Conservation (phyloP, 345 rosid genomes). For the Mallotus nudiflorus region DNA sequence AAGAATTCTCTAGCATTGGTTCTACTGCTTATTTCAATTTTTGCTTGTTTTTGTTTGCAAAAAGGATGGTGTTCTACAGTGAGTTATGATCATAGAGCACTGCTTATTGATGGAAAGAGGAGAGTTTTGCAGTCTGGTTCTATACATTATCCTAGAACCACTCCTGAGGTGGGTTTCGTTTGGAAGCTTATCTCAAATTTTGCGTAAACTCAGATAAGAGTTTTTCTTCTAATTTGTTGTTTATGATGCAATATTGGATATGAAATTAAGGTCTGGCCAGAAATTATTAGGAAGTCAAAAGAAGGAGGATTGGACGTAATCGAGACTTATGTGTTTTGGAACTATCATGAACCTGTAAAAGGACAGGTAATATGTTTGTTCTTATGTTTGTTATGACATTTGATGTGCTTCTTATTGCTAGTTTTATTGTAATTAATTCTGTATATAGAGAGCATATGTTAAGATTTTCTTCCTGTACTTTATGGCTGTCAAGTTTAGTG, state of each 20-base stretch:
- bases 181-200: neutral
- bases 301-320: constrained; percentile 69
- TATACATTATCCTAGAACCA: constrained; percentile 57
- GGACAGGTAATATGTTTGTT: constrained; percentile 47
- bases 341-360: constrained; percentile 59
- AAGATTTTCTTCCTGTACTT: too few relatives aligned
- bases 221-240: neutral
- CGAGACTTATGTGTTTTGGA: constrained; percentile 68
- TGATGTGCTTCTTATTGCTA: neutral
- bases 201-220: neutral
- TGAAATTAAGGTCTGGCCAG: constrained; percentile 57
- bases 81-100: constrained; percentile 57
- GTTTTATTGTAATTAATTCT: too few relatives aligned
- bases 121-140: constrained; percentile 65
- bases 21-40: constrained; percentile 21
- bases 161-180: constrained; percentile 46
- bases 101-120: constrained; percentile 62
- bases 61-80: constrained; percentile 31
- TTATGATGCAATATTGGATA: neutral
- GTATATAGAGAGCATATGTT: too few relatives aligned
- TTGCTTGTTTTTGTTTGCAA: constrained; percentile 30
- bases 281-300: constrained; percentile 57
- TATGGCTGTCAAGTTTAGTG: too few relatives aligned
- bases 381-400: neutral
- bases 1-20: constrained; percentile 14